Percentiles rank a stretch among this genome's conserved stretches.
These are phyloP conservation scores for Calonectria pauciramosa DNA, from an alignment of 2,329 filamentous ascomycete genomes.

Conservation along the genomic window DNA sequence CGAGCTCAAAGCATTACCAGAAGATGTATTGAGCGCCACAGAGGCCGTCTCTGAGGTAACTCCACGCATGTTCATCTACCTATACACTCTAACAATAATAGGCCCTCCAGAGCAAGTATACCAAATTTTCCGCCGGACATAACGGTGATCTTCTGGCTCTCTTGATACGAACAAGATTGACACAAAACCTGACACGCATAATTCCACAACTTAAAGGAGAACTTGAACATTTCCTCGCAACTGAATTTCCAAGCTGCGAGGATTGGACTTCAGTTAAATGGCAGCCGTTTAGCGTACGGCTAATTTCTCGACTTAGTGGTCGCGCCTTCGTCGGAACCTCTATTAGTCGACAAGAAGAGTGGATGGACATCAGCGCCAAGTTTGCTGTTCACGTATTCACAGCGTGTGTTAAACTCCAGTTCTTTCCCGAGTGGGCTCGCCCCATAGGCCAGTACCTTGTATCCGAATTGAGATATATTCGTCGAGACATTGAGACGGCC, in stretches of 20 bases:
- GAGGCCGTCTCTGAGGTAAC: slow-evolving; percentile 63
- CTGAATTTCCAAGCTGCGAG: slow-evolving; percentile 63
- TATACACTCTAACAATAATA: slow-evolving; percentile 38
- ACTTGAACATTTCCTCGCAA: slow-evolving; percentile 59
- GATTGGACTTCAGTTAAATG: slow-evolving; percentile 70
- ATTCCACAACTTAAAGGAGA: slow-evolving; percentile 62
- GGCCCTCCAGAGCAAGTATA: slow-evolving; percentile 66
- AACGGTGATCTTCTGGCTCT: slow-evolving; percentile 60
- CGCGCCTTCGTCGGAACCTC: slow-evolving; percentile 65
- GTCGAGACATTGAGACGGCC: slow-evolving; percentile 57
- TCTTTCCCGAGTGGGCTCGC: slow-evolving; percentile 65
- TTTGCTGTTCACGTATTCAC: slow-evolving; percentile 65
- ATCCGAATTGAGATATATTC: slow-evolving; percentile 61
- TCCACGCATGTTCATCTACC: too few species aligned
- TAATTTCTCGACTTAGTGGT: slow-evolving; percentile 67
- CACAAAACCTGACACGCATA: slow-evolving; percentile 62
- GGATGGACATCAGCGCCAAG: slow-evolving; percentile 66
- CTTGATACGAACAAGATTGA: slow-evolving; percentile 61
- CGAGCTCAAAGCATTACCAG: slow-evolving; percentile 63
- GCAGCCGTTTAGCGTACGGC: slow-evolving; percentile 64
- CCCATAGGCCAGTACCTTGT: slow-evolving; percentile 62
- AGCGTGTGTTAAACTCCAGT: slow-evolving; percentile 63
- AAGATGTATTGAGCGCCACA: slow-evolving; percentile 62
- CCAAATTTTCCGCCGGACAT: slow-evolving; percentile 62
- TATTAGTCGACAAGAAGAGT: slow-evolving; percentile 65